Evolutionary conservation across 495 filamentous ascomycete genomes (phyloP), one percentile per base, ranked within the genome.

Genomic region (Clavariopsis aquatica): DNA sequence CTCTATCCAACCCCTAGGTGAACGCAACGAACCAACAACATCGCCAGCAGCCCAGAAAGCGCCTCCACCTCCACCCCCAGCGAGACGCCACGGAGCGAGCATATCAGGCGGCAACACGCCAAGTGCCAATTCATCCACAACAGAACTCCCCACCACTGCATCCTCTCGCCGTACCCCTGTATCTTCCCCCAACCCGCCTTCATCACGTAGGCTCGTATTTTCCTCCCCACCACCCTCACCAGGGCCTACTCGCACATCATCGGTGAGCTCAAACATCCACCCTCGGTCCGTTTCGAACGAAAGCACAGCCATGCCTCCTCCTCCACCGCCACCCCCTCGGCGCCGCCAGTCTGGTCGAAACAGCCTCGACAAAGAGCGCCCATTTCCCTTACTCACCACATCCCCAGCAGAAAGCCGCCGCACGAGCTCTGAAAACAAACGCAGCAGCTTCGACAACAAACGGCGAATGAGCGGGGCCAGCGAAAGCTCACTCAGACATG

Each of bases 271-370:
- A 0, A 49, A 22, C 24, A 52, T 54, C 13, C 54, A 58, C 31
- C 29, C n/a, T 20, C 62, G 68, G 22, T 28, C 60, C 23, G 52
- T 64, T 13, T 60, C 64, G 8, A 53, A 55, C 24, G 52, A 62
- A 53, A 56, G 49, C 49, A 31, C 69, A 20, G 29, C 45, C 45
- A 69, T 70, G 65, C 49, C 71, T 2, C 72, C 70, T 13, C 73
- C 73, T 6, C 73, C 72, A n/a, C 73, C 72, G 17, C 70, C 73
- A n/a, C 70, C 70, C 9, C 70, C 66, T 5, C 66, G 57, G 15
- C 66, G 70, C 6, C 60, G 60, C 15, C 53, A 55, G 8, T 64
- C 58, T 22, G 56, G 62, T 4, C 49, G 60, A 22, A 31, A 52
- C 9, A 71, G 69, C 54, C 15, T 71, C 15, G 69, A 71, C 20